Evolutionary conservation across 2,329 filamentous ascomycete species (phyloP).

Genomic region (Fusarium foetens): DNA sequence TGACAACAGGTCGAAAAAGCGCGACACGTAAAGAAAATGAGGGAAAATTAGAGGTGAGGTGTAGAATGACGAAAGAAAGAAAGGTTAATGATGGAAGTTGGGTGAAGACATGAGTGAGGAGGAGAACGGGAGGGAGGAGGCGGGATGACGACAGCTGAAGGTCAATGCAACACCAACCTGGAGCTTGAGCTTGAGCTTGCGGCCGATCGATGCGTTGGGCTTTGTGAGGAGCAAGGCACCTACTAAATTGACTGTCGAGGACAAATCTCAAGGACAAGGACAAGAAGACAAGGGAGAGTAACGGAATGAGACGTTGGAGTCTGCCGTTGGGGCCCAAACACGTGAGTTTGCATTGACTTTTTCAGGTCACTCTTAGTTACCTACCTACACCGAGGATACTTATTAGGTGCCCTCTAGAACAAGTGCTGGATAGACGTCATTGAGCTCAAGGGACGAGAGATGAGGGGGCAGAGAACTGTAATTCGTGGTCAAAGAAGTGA

Average conservation of each 20-base stretch:
- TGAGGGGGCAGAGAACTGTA: neutral
- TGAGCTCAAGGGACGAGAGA: slow-evolving; percentile 2
- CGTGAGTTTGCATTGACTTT: slow-evolving; percentile 27
- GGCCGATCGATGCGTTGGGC: neutral
- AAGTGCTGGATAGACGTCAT: slow-evolving; percentile 13
- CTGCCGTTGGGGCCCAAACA: slow-evolving; percentile 29
- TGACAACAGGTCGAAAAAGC: neutral
- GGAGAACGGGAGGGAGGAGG: slow-evolving; percentile 16
- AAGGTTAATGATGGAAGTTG: slow-evolving; percentile 9
- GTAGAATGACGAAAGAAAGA: slow-evolving; percentile 9
- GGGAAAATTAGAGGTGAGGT: slow-evolving; percentile 2
- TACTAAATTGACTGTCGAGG: neutral
- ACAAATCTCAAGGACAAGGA: neutral
- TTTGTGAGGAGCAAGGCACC: neutral
- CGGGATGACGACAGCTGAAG: slow-evolving; percentile 22
- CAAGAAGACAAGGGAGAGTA: slow-evolving; percentile 14
- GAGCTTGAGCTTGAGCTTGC: neutral
- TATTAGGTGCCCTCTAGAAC: neutral
- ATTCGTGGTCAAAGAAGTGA: neutral
- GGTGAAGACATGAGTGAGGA: slow-evolving; percentile 1
- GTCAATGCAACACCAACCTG: slow-evolving; percentile 22
- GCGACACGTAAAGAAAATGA: neutral
- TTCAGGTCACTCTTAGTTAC: slow-evolving; percentile 4
- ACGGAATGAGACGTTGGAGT: neutral
- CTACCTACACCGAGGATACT: neutral